Conservation (phyloP, 768 basidiomycete species). For the Bullera alba region DNA sequence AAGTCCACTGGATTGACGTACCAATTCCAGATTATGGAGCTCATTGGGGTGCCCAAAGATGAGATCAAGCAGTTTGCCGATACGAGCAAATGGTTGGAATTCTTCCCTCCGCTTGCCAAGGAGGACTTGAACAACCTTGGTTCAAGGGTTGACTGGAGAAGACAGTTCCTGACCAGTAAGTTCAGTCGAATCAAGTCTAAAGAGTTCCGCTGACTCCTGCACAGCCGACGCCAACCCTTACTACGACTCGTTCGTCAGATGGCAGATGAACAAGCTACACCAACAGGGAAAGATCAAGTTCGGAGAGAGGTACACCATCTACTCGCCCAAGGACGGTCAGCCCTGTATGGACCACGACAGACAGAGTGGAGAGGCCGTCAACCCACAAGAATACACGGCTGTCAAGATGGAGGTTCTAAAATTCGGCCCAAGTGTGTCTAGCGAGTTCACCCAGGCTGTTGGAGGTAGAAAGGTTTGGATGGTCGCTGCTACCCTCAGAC, state of each 20-base stretch:
- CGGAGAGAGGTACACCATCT: conserved; percentile 95
- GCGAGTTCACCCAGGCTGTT: conserved; percentile 59
- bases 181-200: neutral
- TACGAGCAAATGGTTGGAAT: conserved; percentile 82
- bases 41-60: conserved; percentile 73
- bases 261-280: conserved; percentile 94
- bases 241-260: conserved; percentile 92
- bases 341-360: conserved; percentile 99
- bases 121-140: conserved; percentile 84
- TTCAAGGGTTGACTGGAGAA: conserved; percentile 95
- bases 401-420: conserved; percentile 88
- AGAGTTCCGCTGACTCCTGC: no score
- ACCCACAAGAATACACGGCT: conserved; percentile 90
- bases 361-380: conserved; percentile 83
- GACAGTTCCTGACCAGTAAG: conserved; percentile 75
- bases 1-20: conserved; percentile 91
- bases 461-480: conserved; percentile 77
- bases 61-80: conserved; percentile 97
- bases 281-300: conserved; percentile 89
- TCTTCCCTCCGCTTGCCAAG: conserved; percentile 92
- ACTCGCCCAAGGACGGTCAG: conserved; percentile 96
- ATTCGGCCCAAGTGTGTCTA: conserved; percentile 68
- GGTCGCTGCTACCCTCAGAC: conserved; percentile 91
- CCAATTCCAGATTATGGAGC: conserved; percentile 98
- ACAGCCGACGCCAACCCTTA: conserved; percentile 82